These are phyloP conservation scores for Colletotrichum sp. DNA, from an alignment of 2,329 filamentous ascomycete genomes.

Conservation along the genomic window DNA sequence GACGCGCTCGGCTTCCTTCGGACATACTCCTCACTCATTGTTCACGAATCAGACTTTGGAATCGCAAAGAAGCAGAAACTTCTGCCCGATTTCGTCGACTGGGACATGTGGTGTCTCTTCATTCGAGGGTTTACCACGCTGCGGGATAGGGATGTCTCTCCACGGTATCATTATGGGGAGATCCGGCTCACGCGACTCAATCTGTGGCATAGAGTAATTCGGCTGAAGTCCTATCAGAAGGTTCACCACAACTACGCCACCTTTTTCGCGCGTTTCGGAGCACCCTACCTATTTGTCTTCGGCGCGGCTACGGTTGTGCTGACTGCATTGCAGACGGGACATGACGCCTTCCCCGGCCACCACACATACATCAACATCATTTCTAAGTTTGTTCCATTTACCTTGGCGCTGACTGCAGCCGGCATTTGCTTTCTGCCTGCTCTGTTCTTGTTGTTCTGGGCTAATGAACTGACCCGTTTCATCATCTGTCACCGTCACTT, in stretches of 20 bases:
- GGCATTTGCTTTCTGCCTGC: not conserved
- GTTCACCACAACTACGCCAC: conserved; percentile 25
- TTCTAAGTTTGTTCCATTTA: not conserved
- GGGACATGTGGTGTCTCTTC: conserved; percentile 25
- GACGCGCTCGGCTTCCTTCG: conserved; percentile 36
- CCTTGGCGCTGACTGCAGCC: not conserved
- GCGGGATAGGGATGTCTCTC: conserved; percentile 19
- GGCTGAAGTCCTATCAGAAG: conserved; percentile 23
- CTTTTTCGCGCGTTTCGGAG: conserved; percentile 28
- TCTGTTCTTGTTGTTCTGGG: not conserved
- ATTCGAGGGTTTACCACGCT: conserved; percentile 1
- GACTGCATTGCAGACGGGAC: conserved; percentile 3
- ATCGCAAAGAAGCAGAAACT: conserved; percentile 30
- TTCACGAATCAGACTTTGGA: conserved; percentile 36
- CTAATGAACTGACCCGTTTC: not conserved
- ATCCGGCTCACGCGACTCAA: conserved; percentile 20
- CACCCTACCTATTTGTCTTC: conserved; percentile 27
- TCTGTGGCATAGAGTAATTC: conserved; percentile 25
- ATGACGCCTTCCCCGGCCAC: not conserved
- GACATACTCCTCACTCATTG: conserved; percentile 35
- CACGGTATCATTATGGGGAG: conserved; percentile 19
- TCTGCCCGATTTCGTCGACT: conserved; percentile 15
- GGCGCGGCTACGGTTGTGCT: conserved; percentile 25
- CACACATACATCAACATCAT: not conserved
- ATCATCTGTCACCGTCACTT: not conserved